phyloP scores from a whole-genome alignment of 2,329 filamentous ascomycete genomes.

The Ophiocordyceps unilateralis region DNA sequence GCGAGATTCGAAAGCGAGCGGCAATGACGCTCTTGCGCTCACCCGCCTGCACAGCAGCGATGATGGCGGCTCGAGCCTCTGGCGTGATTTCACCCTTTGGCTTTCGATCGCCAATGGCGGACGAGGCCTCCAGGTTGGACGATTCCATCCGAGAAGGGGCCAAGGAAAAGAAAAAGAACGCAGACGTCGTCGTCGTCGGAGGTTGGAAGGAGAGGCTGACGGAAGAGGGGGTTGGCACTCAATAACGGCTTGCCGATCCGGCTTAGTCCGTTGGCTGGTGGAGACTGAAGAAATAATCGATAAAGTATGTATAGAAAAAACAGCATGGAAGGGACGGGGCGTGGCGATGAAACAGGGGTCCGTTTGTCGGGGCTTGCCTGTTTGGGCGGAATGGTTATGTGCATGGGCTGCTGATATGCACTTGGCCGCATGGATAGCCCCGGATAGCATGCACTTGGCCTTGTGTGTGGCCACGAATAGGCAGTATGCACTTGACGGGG shows the following conservation, averaged over 20 bases:
- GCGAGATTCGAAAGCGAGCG: slow-evolving; percentile 1
- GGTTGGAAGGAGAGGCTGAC: not conserved
- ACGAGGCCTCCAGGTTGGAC: not conserved
- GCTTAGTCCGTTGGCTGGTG: not conserved
- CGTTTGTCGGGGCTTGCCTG: not conserved
- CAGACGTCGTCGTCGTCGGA: not conserved
- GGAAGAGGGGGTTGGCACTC: not conserved
- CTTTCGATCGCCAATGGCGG: not conserved
- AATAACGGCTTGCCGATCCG: not conserved
- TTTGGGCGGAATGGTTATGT: too few species aligned
- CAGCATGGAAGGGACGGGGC: not conserved
- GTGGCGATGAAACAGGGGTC: not conserved
- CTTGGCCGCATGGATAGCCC: too few species aligned
- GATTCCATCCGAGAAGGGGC: not conserved
- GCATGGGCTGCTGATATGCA: too few species aligned
- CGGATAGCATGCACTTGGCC: too few species aligned
- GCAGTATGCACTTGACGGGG: too few species aligned
- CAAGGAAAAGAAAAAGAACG: not conserved
- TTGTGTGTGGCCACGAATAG: too few species aligned
- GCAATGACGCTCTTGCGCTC: slow-evolving; percentile 1
- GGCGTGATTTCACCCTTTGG: not conserved
- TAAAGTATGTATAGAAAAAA: not conserved
- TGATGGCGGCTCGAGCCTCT: slow-evolving; percentile 1
- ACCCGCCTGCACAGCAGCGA: slow-evolving; percentile 1
- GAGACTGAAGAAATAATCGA: not conserved